These are phyloP conservation scores for Sarcodon aspratus DNA, from an alignment of 768 basidiomycete genomes.

Conservation along the genomic window DNA sequence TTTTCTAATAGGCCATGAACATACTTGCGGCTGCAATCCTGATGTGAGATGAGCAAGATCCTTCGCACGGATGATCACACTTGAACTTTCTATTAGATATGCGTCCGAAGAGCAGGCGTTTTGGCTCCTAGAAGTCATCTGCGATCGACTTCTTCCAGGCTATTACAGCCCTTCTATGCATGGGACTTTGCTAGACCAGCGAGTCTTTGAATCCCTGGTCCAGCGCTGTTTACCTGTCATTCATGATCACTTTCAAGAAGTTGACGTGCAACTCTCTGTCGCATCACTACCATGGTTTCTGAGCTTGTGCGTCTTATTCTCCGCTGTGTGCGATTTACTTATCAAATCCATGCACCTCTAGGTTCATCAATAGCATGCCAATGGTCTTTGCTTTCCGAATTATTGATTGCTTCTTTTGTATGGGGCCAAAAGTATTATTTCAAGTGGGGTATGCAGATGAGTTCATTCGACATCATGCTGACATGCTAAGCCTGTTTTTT, in stretches of 20 bases:
- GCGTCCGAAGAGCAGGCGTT: conserved; percentile 99
- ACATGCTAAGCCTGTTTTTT: conserved; percentile 1
- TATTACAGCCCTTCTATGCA: conserved; percentile 99
- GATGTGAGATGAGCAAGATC: conserved; percentile 40
- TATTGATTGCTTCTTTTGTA: conserved; percentile 96
- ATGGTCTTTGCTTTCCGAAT: conserved; percentile 97
- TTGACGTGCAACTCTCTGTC: conserved; percentile 95
- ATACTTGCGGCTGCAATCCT: conserved; percentile 93
- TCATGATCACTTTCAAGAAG: conserved; percentile 80
- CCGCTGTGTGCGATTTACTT: conserved; percentile 5
- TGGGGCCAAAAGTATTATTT: conserved; percentile 98
- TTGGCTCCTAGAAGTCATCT: conserved; percentile 91
- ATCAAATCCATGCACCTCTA: conserved; percentile 14
- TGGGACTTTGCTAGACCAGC: conserved; percentile 95
- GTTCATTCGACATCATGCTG: conserved; percentile 1
- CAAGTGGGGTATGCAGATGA: conserved; percentile 77
- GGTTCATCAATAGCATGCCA: conserved; percentile 90
- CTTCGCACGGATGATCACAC: not conserved
- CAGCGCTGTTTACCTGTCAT: conserved; percentile 84
- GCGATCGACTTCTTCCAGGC: conserved; percentile 91
- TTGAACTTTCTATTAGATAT: conserved; percentile 46
- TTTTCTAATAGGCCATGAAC: conserved; percentile 73
- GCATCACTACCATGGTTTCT: conserved; percentile 98
- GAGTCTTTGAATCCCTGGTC: conserved; percentile 93
- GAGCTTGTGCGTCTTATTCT: conserved; percentile 61